Base-by-base conservation (phyloP, 768 basidiomycete genomes). In the Pleurotus citrinopileatus region DNA sequence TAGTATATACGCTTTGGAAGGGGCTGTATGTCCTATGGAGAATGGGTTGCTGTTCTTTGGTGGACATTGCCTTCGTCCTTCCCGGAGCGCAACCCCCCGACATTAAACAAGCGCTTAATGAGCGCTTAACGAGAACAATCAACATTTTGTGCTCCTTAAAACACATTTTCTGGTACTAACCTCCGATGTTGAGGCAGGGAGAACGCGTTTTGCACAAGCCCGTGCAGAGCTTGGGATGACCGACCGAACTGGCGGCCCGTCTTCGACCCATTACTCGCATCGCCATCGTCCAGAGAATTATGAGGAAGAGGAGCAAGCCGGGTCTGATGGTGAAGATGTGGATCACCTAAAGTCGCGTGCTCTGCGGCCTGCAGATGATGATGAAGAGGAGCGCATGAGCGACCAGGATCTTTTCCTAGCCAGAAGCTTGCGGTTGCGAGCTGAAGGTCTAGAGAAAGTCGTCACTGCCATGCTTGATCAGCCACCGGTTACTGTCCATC, bases 141-240 rank as follows among this genome's bases (percentile, higher is more conserved):
- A n/a, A n/a, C n/a, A 10, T 3, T 34, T 34, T 2, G 1, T 34
- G 15, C 9, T 45, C 23, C 15, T 15, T 25, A 22, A 15, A 15
- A 25, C 10, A 7, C 23, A 15, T 27, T 2, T 26, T 23, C 20
- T 3, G 32, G n/a, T 37, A 8, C 48, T 51, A 23, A 51, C 12
- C 20, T 32, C 32, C 10, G 10, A 37, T 23, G 17, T 51, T 51
- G 48, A 51, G 48, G n/a, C 36, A 78, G 84, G 79, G 9, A 76
- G 86, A 58, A 90, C 90, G 12, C 80, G 91, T 55, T 89, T 91
- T 59, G 84, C 86, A 6, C 91, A 94, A 67, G 90, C 87, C 3
- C 81, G 90, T 26, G 89, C 89, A 51, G 91, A 92, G 67, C 79
- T 94, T 9, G 89, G 87, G 29, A 91, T 92, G 89, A 85, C 86